Base-by-base conservation (phyloP, 306 rosid species). In the Quercus suber region DNA sequence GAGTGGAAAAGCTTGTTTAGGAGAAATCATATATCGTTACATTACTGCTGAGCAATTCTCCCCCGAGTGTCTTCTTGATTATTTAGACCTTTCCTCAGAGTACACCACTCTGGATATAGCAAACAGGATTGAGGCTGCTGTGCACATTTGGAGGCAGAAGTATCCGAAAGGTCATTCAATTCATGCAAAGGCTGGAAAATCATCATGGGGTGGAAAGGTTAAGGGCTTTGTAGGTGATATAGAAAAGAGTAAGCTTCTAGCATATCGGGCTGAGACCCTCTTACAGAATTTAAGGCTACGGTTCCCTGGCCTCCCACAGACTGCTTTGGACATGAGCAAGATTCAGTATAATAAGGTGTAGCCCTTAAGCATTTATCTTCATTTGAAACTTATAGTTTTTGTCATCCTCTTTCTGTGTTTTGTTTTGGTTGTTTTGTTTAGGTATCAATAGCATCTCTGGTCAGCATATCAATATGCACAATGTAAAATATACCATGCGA, bases 251-350 rank as follows among this genome's bases (percentile, higher is more conserved):
- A 84, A 78, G 84, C 74, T 82, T 73, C 88, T 89, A 10, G 86
- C 83, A 5, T 17, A 63, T 28, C 79, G 88, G 33, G 87, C 92
- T 3, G 86, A 82, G 61, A 75, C 77, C 57, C 85, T 86, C 23
- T 72, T 82, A 28, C 88, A 75, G 27, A 82, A 78, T 69, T 58
- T 89, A 5, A 89, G 74, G 77, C 28, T 55, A 75, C 74, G 61
- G 60, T 84, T 88, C 74, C 85, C 87, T 15, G 81, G 87, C 77
- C 92, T 86, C 73, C 89, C 85, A 6, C 90, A 83, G 25, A 88
- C 90, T 7, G 69, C 85, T 71, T 82, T 88, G 76, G 89, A 86
- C 78, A 82, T 80, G 88, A 82, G 76, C 80, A 88, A 88, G 79
- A 84, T 88, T 74, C 92, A 80, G 76, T 43, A 69, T 73, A 86